Conservation (phyloP, 1,284 basidiomycete species). For the Ceratobasidium sp. region DNA sequence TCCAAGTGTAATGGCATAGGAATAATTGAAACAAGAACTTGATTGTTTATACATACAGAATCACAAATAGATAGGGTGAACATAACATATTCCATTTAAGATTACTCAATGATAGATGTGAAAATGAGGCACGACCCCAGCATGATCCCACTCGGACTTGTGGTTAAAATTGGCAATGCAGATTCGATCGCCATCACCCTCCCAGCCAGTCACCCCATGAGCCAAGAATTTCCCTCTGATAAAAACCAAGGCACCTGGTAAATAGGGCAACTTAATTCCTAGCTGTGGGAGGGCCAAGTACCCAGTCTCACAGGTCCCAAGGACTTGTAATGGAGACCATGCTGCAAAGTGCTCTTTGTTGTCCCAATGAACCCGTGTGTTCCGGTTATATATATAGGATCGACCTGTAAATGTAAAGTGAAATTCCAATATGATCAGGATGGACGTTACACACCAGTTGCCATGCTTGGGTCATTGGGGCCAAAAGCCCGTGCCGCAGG, state of each 20-base stretch:
- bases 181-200: constrained; percentile 3
- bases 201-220: constrained; percentile 15
- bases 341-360: constrained; percentile 6
- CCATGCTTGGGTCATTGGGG: background rate
- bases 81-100: too few species aligned
- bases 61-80: too few species aligned
- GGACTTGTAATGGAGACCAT: constrained; percentile 5
- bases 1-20: too few species aligned
- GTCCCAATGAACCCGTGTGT: constrained; percentile 8
- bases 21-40: too few species aligned
- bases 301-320: constrained; percentile 12
- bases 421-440: background rate
- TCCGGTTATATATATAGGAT: background rate
- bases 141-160: background rate
- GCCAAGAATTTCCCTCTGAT: constrained; percentile 3
- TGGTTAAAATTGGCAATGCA: constrained; percentile 28
- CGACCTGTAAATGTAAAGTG: background rate
- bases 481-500: background rate
- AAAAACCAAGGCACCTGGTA: background rate
- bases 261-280: constrained; percentile 4
- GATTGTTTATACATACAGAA: too few species aligned
- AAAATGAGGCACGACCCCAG: too few species aligned
- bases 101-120: too few species aligned
- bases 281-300: constrained; percentile 2
- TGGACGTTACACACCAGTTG: background rate